These are phyloP conservation scores for Aureobasidium sp. DNA, from an alignment of 2,329 filamentous ascomycete species.

Conservation along the genomic window DNA sequence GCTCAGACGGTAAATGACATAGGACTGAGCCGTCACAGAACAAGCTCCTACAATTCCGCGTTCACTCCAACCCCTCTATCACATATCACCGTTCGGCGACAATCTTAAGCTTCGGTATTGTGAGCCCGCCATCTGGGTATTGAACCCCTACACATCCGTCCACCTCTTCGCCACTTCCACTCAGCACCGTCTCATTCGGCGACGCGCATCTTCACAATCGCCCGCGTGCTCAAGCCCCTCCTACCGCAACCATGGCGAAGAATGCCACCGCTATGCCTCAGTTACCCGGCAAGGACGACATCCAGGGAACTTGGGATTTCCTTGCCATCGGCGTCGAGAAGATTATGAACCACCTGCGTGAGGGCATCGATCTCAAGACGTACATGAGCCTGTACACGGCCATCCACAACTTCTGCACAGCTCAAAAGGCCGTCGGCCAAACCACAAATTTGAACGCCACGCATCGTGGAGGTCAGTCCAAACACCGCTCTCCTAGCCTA, in stretches of 20 bases:
- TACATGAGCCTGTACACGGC: slow-evolving; percentile 98
- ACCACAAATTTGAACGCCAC: slow-evolving; percentile 44
- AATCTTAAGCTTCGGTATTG: neutral
- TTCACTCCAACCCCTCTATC: slow-evolving; percentile 6
- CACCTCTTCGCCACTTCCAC: neutral
- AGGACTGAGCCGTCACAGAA: neutral
- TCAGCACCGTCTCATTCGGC: neutral
- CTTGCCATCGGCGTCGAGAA: slow-evolving; percentile 80
- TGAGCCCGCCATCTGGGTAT: neutral
- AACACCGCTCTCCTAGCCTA: neutral
- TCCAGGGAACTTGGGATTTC: slow-evolving; percentile 63
- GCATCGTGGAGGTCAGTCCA: slow-evolving; percentile 60
- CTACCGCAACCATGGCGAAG: slow-evolving; percentile 6
- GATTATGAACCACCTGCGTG: slow-evolving; percentile 88
- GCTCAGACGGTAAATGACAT: neutral
- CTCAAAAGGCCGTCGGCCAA: slow-evolving; percentile 76
- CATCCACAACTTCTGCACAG: slow-evolving; percentile 98
- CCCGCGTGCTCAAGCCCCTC: slow-evolving; percentile 13
- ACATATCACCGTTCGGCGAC: neutral
- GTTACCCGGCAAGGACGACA: slow-evolving; percentile 32
- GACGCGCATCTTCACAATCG: slow-evolving; percentile 3
- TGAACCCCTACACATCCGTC: neutral
- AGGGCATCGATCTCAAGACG: slow-evolving; percentile 89
- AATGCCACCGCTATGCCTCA: neutral
- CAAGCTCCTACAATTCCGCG: neutral